phyloP scores from a whole-genome alignment of 331 rosid species.

The Dryas integrifolia region DNA sequence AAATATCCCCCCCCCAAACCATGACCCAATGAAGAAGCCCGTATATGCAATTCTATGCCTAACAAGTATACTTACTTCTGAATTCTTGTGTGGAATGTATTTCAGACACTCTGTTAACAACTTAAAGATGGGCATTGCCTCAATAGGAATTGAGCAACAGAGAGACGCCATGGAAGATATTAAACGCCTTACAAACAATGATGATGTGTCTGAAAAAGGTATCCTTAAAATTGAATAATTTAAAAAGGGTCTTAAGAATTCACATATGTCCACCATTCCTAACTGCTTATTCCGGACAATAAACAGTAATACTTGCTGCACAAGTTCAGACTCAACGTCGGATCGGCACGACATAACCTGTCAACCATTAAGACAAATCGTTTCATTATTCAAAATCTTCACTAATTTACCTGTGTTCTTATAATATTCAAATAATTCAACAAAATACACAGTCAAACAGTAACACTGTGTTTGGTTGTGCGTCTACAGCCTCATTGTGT shows the following conservation, averaged over 20 bases:
- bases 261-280: slow-evolving; percentile 64
- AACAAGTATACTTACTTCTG: slow-evolving; percentile 55
- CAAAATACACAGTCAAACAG: background rate
- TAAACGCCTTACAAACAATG: slow-evolving; percentile 54
- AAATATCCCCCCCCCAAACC: background rate
- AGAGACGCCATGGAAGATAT: slow-evolving; percentile 58
- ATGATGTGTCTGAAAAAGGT: slow-evolving; percentile 46
- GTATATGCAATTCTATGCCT: slow-evolving; percentile 18
- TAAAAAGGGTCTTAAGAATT: slow-evolving; percentile 66
- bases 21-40: slow-evolving; percentile 13
- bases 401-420: background rate
- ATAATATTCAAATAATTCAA: slow-evolving; percentile 11
- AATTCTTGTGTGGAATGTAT: slow-evolving; percentile 45
- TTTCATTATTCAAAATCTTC: slow-evolving; percentile 17
- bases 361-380: slow-evolving; percentile 24
- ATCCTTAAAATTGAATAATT: slow-evolving; percentile 53
- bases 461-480: slow-evolving; percentile 3
- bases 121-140: slow-evolving; percentile 64
- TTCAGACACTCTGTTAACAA: slow-evolving; percentile 57
- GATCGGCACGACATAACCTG: slow-evolving; percentile 67
- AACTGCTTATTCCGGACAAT: slow-evolving; percentile 51
- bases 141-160: slow-evolving; percentile 66
- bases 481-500: background rate
- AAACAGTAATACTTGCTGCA: slow-evolving; percentile 72
- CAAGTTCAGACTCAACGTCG: slow-evolving; percentile 73